Conservation (phyloP, 1,284 basidiomycete genomes). For the Cryptococcus maquisensis region DNA sequence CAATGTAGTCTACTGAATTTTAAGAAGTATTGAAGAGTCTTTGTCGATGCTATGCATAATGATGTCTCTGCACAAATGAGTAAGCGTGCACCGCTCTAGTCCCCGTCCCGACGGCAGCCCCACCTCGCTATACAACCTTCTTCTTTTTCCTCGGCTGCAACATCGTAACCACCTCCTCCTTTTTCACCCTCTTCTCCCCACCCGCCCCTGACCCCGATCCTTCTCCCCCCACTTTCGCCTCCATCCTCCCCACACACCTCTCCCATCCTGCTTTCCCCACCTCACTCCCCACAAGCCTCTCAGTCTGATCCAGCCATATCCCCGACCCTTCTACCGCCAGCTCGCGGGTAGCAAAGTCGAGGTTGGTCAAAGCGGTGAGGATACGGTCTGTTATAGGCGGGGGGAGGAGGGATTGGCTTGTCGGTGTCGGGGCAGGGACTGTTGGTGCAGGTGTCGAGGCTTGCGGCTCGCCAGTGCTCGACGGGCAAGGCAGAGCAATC, state of each 20-base stretch:
- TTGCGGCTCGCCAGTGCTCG: too few relatives aligned
- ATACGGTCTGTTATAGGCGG: slow-evolving; percentile 60
- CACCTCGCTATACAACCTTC: background rate
- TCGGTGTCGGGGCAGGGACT: background rate
- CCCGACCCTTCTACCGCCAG: slow-evolving; percentile 64
- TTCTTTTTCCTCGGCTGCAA: slow-evolving; percentile 49
- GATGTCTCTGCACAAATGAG: too few relatives aligned
- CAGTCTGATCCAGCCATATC: slow-evolving; percentile 57
- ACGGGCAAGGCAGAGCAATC: slow-evolving; percentile 45
- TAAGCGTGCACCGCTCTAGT: too few relatives aligned
- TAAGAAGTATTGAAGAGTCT: too few relatives aligned
- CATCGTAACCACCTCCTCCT: slow-evolving; percentile 42
- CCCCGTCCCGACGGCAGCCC: too few relatives aligned
- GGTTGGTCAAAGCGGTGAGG: slow-evolving; percentile 62
- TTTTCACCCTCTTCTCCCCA: slow-evolving; percentile 29
- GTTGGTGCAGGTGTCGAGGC: background rate
- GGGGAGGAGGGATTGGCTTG: background rate
- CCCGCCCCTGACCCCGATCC: slow-evolving; percentile 11
- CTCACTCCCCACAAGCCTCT: slow-evolving; percentile 30
- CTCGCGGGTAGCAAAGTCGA: slow-evolving; percentile 69
- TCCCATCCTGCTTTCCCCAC: slow-evolving; percentile 34
- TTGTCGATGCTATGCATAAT: too few relatives aligned
- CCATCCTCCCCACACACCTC: slow-evolving; percentile 17
- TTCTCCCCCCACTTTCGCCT: slow-evolving; percentile 13
- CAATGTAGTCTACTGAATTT: too few relatives aligned